phyloP scores from a whole-genome alignment of 192 early-diverging fungal genomes.

The Podila epigama region DNA sequence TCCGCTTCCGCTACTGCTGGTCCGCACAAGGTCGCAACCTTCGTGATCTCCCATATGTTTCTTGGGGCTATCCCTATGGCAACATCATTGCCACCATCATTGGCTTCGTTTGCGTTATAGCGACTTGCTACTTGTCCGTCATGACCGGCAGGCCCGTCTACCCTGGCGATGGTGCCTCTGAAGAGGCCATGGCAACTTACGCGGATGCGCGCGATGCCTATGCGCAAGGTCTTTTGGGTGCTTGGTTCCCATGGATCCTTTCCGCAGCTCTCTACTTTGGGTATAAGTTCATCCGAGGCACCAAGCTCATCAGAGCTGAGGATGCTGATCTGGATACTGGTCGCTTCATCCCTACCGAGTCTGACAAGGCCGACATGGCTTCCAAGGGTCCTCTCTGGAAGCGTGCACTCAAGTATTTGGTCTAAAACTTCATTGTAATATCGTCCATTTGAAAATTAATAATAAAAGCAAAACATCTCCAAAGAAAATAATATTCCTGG shows the following conservation, averaged over 20 bases:
- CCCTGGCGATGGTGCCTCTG: slow-evolving; percentile 11
- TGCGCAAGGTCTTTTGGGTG: slow-evolving; percentile 24
- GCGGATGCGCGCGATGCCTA: background rate
- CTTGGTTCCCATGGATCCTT: slow-evolving; percentile 45
- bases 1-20: slow-evolving; percentile 84
- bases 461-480: too few species aligned
- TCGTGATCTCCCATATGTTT: slow-evolving; percentile 63
- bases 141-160: slow-evolving; percentile 55
- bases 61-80: slow-evolving; percentile 58
- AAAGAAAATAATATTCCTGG: too few species aligned
- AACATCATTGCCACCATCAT: slow-evolving; percentile 67
- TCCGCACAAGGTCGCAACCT: slow-evolving; percentile 71
- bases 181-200: background rate
- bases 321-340: slow-evolving; percentile 71
- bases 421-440: too few species aligned
- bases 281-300: slow-evolving; percentile 57
- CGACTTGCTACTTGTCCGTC: slow-evolving; percentile 51
- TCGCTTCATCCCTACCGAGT: slow-evolving; percentile 45
- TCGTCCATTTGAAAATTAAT: too few species aligned
- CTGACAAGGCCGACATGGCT: slow-evolving; percentile 33
- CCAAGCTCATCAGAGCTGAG: slow-evolving; percentile 57
- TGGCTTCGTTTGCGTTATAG: slow-evolving; percentile 68
- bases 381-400: slow-evolving; percentile 25
- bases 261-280: slow-evolving; percentile 55
- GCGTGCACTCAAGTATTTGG: slow-evolving; percentile 8